Base-by-base conservation (phyloP, 163 green algal genomes). In the Coccomyxa subellipsoidea region DNA sequence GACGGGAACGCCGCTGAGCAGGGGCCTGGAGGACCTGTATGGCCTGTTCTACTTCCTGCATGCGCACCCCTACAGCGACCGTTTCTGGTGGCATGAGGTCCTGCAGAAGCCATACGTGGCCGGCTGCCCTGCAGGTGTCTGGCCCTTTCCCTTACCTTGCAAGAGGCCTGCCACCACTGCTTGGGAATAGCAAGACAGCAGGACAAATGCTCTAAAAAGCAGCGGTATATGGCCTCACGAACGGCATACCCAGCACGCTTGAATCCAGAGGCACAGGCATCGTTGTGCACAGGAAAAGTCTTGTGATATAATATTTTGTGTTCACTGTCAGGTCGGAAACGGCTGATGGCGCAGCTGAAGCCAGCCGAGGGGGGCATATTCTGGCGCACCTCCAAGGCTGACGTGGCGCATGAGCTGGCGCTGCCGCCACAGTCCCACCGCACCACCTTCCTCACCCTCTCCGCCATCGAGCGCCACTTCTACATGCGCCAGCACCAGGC, bases 381-480 rank as follows among this genome's bases (percentile, higher is more conserved):
- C 85, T 97, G 94, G 94, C 89, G 94, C 54, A 93, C 80, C 0
- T 82, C 86, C 71, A 97, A 96, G 85, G 75, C 84, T 1, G 90
- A 95, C 54, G 93, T 97, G 40, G 79, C 84, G 10, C 40, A 71
- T 7, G 93, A 98, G 90, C 89, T 98, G 54, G 89, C 85, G 36
- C 79, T 97, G 32, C 92, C 92, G 0, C 87, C 87, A n/a, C 93
- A 96, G 88, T 71, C 84, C 38, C 69, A 86, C 4, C 84, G 90
- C 80, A 76, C 87, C 15, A 89, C 81, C 0, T 35, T 29, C 35
- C 89, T 98, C 40, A 78, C 86, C 38, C 84, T 97, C 18, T 91
- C 80, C 4, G 88, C 88, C 12, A 90, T 98, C 27, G 94, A 98
- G 90, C 86, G 90, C 23, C 92, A 96, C 88, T 97, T 95, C 80